A percentile compares a stretch with the other conserved stretches of the same genome.
These are phyloP conservation scores for Lasiodiplodia sp. DNA, from an alignment of 2,329 filamentous ascomycete species.

Conservation along the genomic window DNA sequence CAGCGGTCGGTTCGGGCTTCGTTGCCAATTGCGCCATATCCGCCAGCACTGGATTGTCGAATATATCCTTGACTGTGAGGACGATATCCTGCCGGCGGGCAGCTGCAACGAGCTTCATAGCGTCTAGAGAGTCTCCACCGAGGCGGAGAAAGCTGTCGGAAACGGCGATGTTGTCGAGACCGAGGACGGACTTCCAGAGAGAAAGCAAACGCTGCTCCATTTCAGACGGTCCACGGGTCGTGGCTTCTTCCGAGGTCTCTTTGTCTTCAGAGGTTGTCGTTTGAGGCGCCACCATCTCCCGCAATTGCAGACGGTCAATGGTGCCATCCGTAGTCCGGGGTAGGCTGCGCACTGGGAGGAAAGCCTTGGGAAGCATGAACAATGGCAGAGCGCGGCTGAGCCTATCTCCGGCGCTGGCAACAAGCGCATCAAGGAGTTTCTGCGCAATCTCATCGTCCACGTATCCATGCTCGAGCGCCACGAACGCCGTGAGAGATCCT, in stretches of 20 bases:
- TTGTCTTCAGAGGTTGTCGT: slow-evolving; percentile 29
- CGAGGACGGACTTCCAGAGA: slow-evolving; percentile 40
- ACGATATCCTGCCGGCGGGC: slow-evolving; percentile 57
- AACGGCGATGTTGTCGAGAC: slow-evolving; percentile 43
- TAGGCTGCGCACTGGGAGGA: slow-evolving; percentile 42
- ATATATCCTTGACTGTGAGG: slow-evolving; percentile 64
- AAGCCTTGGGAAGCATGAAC: slow-evolving; percentile 46
- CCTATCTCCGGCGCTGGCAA: slow-evolving; percentile 35
- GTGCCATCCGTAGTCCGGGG: slow-evolving; percentile 47
- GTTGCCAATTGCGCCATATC: slow-evolving; percentile 54
- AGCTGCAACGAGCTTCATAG: slow-evolving; percentile 61
- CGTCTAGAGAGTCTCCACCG: slow-evolving; percentile 56
- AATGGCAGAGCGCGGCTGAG: slow-evolving; percentile 40
- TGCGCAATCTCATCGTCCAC: not conserved
- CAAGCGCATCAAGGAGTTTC: slow-evolving; percentile 4
- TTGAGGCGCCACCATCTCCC: too few species aligned
- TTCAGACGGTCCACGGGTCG: slow-evolving; percentile 35
- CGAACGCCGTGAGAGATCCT: slow-evolving; percentile 36
- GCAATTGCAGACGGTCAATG: slow-evolving; percentile 28
- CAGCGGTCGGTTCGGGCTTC: not conserved
- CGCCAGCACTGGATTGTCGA: slow-evolving; percentile 54
- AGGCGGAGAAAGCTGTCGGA: slow-evolving; percentile 54
- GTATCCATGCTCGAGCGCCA: slow-evolving; percentile 6
- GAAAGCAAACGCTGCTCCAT: slow-evolving; percentile 36
- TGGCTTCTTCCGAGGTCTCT: slow-evolving; percentile 34